phyloP scores from a whole-genome alignment of 2,329 filamentous ascomycete species.

The Neocatenulostroma microsporum region DNA sequence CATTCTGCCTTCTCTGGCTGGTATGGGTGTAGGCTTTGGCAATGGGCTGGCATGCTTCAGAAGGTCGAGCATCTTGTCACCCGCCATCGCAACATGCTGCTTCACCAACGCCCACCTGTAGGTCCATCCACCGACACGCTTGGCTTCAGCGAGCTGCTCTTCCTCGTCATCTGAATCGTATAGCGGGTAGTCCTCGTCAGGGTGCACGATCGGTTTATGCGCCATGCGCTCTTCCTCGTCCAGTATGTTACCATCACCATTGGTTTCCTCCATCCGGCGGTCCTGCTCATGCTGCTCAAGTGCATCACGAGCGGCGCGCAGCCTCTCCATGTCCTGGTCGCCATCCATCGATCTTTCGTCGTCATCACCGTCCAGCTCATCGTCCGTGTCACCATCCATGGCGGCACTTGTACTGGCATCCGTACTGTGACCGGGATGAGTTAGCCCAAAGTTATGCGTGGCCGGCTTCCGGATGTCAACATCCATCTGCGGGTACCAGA shows the following conservation, averaged over 20 bases:
- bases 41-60: constrained; percentile 30
- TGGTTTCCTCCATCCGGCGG: constrained; percentile 41
- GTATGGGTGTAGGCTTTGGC: constrained; percentile 39
- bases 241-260: constrained; percentile 39
- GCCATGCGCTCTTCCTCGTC: constrained; percentile 82
- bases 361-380: constrained; percentile 60
- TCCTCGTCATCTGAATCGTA: constrained; percentile 82
- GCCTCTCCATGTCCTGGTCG: constrained; percentile 39
- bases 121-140: constrained; percentile 64
- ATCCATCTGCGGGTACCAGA: constrained; percentile 98
- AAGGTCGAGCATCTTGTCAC: constrained; percentile 27
- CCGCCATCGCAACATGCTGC: constrained; percentile 44
- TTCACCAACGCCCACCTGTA: constrained; percentile 55
- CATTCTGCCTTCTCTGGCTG: constrained; percentile 32
- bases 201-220: constrained; percentile 46
- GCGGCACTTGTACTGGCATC: constrained; percentile 71
- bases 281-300: constrained; percentile 45
- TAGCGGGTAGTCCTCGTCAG: constrained; percentile 66
- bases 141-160: constrained; percentile 69
- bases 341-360: constrained; percentile 27
- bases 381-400: constrained; percentile 65
- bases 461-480: constrained; percentile 92
- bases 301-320: constrained; percentile 45
- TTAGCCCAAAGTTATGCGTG: constrained; percentile 84
- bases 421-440: constrained; percentile 65